phyloP scores from a whole-genome alignment of 2,329 filamentous ascomycete species.

The Ambrosiella beaveri region DNA sequence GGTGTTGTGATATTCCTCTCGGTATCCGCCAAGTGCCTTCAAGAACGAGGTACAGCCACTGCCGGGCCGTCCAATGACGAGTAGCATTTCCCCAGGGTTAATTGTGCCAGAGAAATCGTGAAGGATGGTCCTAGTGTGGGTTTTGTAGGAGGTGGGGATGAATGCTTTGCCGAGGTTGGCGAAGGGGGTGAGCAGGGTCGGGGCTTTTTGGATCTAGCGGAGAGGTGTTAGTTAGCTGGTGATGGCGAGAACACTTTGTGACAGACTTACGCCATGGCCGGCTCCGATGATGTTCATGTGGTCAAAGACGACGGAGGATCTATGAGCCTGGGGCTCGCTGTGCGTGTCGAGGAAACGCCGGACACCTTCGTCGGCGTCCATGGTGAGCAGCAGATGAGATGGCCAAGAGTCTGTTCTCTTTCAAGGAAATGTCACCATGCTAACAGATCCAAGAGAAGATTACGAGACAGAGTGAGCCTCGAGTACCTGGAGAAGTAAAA shows the following conservation, averaged over 20 bases:
- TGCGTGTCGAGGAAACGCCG: background rate
- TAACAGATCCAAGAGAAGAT: no score
- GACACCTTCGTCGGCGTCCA: background rate
- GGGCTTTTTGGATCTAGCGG: background rate
- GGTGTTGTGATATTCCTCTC: background rate
- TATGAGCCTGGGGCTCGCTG: background rate
- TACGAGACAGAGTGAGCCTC: no score
- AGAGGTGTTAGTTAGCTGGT: background rate
- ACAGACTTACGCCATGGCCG: background rate
- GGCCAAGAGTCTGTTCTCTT: no score
- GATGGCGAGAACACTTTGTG: background rate
- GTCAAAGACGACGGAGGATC: background rate
- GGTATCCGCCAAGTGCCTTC: conserved; percentile 23
- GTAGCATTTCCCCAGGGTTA: conserved; percentile 54
- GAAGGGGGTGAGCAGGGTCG: background rate
- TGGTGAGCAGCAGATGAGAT: background rate
- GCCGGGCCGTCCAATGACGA: conserved; percentile 52
- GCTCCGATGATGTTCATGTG: background rate
- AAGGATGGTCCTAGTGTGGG: conserved; percentile 33
- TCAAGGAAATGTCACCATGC: no score
- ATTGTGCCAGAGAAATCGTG: conserved; percentile 50
- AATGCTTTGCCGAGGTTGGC: background rate
- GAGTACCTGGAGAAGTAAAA: no score
- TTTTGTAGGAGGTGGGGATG: background rate
- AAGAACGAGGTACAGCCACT: conserved; percentile 57